Evolutionary conservation across 129 eudicot species (phyloP), one percentile per base, ranked within the genome.

Genomic region (Mikania micrantha): DNA sequence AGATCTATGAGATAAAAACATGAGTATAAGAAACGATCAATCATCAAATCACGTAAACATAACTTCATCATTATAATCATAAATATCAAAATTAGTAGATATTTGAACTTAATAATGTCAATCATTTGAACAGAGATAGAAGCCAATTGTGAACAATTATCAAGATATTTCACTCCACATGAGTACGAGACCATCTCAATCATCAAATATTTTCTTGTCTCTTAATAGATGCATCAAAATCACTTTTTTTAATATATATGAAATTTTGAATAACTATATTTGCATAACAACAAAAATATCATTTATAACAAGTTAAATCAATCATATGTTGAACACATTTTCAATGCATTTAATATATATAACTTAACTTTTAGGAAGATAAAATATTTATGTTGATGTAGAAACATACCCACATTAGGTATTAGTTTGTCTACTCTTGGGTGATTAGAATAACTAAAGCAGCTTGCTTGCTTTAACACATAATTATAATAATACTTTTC

Each of bases 361-460:
- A 40, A 29, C 6, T 32, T 72, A 60, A 52, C 25, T 16, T 48
- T 72, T 47, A 25, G 28, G 58, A 36, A 38, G 9, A 32, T 58
- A 66, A 20, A 29, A 74, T 64, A 21, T 16, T 19, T 53, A 32
- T 58, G 79, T 56, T 66, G 79, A 66, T 66, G 79, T 22, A 54
- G 67, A 66, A 74, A 54, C 50, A 65, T 74, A 56, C 73, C 73
- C 67, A 74, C 67, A 22, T 66, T 56, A 29, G 79, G 79, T 65
- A 58, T 54, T 42, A 66, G 50, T 47, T 61, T 61, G 69, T 48
- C 52, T 29, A 72, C 62, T 15, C 38, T 52, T 69, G 63, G 64
- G 3, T 31, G 63, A 71, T 45, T 28, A 69, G 57, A 45, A n/a
- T 24, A 57, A 13, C 2, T 16, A 62, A 52, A 73, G 66, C 35